These are phyloP conservation scores for Globisporangium emineosum DNA, from an alignment of 352 stramenopile species.

Conservation along the genomic window DNA sequence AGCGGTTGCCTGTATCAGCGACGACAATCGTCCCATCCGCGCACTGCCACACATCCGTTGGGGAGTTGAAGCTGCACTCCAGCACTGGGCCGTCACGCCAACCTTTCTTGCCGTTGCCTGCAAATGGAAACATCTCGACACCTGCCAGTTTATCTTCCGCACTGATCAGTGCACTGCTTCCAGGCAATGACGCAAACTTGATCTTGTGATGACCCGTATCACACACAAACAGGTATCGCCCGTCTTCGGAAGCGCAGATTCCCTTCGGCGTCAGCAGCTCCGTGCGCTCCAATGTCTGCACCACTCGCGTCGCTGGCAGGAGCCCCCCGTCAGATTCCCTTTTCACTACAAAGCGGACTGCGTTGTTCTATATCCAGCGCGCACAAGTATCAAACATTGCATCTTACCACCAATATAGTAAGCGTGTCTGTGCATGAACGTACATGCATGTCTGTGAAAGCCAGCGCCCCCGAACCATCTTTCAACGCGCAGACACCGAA, in stretches of 20 bases:
- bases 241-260: slow-evolving; percentile 35
- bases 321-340: not conserved
- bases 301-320: not conserved
- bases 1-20: slow-evolving; percentile 54
- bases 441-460: slow-evolving; percentile 39
- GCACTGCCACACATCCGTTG: slow-evolving; percentile 34
- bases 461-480: slow-evolving; percentile 19
- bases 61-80: slow-evolving; percentile 40
- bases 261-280: slow-evolving; percentile 46
- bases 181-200: slow-evolving; percentile 39
- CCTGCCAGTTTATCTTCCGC: slow-evolving; percentile 12
- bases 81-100: slow-evolving; percentile 40
- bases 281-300: slow-evolving; percentile 28
- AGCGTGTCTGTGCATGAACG: not conserved
- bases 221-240: slow-evolving; percentile 46
- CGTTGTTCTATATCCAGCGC: slow-evolving; percentile 33
- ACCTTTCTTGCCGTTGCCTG: slow-evolving; percentile 37
- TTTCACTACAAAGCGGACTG: slow-evolving; percentile 30
- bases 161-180: slow-evolving; percentile 21
- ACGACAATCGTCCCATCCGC: slow-evolving; percentile 37
- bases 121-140: slow-evolving; percentile 44
- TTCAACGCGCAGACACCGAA: slow-evolving; percentile 32
- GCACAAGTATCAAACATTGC: not conserved
- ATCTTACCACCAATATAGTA: not conserved
- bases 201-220: slow-evolving; percentile 54